Conservation (phyloP, 1,139 yeast genomes). For the Sugiyamaella sp. region DNA sequence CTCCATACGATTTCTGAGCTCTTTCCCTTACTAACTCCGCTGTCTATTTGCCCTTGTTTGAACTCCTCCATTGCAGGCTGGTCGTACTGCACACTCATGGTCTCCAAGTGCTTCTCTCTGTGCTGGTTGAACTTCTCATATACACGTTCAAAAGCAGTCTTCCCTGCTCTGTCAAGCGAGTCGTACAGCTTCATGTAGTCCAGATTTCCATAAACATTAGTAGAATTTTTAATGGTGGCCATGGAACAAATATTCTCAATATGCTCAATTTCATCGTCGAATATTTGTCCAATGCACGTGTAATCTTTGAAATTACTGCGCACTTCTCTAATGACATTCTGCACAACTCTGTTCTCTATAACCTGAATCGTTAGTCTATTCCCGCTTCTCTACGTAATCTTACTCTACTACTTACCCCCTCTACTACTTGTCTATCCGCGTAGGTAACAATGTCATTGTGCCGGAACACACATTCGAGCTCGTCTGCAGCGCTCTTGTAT, state of each 20-base stretch:
- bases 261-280: constrained; percentile 8
- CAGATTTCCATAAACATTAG: constrained; percentile 22
- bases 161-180: constrained; percentile 48
- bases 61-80: constrained; percentile 55
- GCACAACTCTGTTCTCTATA: background rate
- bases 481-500: constrained; percentile 7
- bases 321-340: background rate
- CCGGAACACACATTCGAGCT: constrained; percentile 17
- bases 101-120: constrained; percentile 71
- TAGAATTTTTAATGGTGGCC: constrained; percentile 6
- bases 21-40: constrained; percentile 53
- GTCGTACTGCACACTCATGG: constrained; percentile 50
- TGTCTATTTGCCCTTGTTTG: no score
- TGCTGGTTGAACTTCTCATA: constrained; percentile 67
- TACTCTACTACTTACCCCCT: constrained; percentile 21
- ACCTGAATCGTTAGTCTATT: background rate
- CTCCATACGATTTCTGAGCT: constrained; percentile 20
- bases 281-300: background rate
- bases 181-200: constrained; percentile 33
- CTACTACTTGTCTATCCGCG: constrained; percentile 24
- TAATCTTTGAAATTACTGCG: background rate
- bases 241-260: constrained; percentile 7
- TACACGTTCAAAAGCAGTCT: constrained; percentile 57
- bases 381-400: background rate
- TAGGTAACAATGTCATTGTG: constrained; percentile 26